Base-by-base conservation (phyloP, 1,284 basidiomycete genomes). In the Fomitopsis schrenkii region DNA sequence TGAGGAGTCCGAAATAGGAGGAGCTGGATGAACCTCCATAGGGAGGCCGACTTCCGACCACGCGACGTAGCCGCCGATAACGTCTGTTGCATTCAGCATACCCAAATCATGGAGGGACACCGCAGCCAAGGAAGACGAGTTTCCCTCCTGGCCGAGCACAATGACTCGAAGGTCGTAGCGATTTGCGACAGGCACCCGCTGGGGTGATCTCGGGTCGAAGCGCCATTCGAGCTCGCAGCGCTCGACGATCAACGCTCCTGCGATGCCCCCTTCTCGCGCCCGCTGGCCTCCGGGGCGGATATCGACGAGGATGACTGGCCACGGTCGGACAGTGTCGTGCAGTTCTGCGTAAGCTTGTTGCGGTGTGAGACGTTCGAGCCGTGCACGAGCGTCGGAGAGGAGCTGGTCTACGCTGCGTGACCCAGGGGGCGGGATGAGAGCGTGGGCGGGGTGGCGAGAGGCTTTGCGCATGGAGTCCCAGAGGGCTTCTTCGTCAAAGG, bases 201-300 rank as follows among this genome's bases (percentile, higher is more conserved):
- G 75, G 30, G 62, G 61, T 63, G 75, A 80, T 58, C 87, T 78
- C 4, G 90, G 90, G 72, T 91, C 90, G 66, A 91, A 85, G 19
- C 82, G 78, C 86, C 87, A 90, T 72, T 90, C 88, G 55, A 90
- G 77, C n/a, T 83, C 81, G 68, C 87, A 89, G 22, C 90, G 80
- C 66, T 91, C 89, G 62, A 91, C 80, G 59, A 86, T 72, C 59
- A 91, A 74, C 14, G 88, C 80, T 0, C 88, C 87, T 9, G 79
- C 78, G 62, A 91, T 86, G 0, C 72, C 75, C 0, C 90, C 90
- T 45, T 81, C 77, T 36, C 71, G 69, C 10, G 76, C 75, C 15
- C 88, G 80, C 70, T 89, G 83, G 5, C 77, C 79, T 44, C 77
- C 80, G 0, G 86, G 81, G 7, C 89, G 84, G 59, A 91, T 90